Conservation (phyloP, 2,329 filamentous ascomycete genomes). For the Macroventuria anomochaeta region DNA sequence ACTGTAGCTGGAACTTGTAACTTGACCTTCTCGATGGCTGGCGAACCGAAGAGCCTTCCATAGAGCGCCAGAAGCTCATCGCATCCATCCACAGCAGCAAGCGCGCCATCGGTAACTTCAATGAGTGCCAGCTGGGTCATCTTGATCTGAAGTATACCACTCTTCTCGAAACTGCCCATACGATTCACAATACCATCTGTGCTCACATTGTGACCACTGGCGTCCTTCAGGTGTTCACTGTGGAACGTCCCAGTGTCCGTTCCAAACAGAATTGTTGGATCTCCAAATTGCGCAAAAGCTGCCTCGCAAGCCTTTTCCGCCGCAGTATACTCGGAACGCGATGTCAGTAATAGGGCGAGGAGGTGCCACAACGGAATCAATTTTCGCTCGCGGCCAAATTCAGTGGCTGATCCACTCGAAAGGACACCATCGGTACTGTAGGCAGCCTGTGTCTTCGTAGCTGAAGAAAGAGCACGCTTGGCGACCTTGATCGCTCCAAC, state of each 20-base stretch:
- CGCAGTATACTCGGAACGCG: conserved; percentile 81
- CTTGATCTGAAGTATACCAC: conserved; percentile 88
- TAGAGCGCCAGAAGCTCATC: conserved; percentile 85
- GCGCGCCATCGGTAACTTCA: conserved; percentile 82
- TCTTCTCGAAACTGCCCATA: conserved; percentile 84
- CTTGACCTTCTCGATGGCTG: conserved; percentile 48
- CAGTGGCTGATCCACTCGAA: conserved; percentile 31
- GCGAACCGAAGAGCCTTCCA: conserved; percentile 76
- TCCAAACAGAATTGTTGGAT: conserved; percentile 71
- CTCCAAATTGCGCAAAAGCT: conserved; percentile 87
- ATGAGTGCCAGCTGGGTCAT: conserved; percentile 90
- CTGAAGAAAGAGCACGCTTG: conserved; percentile 74
- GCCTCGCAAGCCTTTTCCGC: conserved; percentile 86
- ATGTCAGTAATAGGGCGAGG: conserved; percentile 82
- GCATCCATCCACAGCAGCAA: conserved; percentile 85
- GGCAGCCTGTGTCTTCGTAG: conserved; percentile 41
- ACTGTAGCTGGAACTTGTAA: conserved; percentile 54
- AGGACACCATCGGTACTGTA: conserved; percentile 43
- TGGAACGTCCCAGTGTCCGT: conserved; percentile 59
- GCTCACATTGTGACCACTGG: conserved; percentile 21
- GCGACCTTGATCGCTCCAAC: conserved; percentile 80
- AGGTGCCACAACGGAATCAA: conserved; percentile 91
- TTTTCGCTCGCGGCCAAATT: conserved; percentile 62
- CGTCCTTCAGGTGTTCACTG: conserved; percentile 69
- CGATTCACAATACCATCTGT: conserved; percentile 69